Conservation (phyloP, 2,329 filamentous ascomycete genomes). For the Chaetomiaceae sp. region DNA sequence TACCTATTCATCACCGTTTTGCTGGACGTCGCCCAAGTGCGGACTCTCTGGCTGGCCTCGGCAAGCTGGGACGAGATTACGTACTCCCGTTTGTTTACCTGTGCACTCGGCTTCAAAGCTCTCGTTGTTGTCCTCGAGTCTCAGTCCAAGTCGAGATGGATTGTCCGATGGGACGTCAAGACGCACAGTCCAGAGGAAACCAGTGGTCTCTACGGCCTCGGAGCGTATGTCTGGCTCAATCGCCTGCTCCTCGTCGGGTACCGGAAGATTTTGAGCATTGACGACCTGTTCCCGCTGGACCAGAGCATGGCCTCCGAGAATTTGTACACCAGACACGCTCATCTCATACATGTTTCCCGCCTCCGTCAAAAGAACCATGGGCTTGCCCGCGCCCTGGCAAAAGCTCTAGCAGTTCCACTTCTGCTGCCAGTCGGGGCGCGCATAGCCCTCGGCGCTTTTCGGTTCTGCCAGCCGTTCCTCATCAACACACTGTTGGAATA, state of each 20-base stretch:
- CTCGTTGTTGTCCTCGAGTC: conserved; percentile 35
- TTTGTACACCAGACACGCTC: conserved; percentile 13
- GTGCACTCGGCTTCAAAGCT: conserved; percentile 32
- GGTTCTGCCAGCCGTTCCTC: conserved; percentile 39
- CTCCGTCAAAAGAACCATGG: conserved; percentile 22
- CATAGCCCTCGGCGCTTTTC: conserved; percentile 35
- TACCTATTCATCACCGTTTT: conserved; percentile 39
- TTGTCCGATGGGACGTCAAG: conserved; percentile 29
- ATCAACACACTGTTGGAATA: conserved; percentile 34
- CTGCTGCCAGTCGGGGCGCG: conserved; percentile 33
- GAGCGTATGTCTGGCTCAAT: conserved; percentile 30
- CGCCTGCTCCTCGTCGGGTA: conserved; percentile 29
- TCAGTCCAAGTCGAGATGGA: conserved; percentile 33
- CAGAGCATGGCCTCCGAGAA: conserved; percentile 19
- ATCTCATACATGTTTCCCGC: conserved; percentile 12
- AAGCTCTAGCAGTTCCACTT: conserved; percentile 29
- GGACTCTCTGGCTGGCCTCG: conserved; percentile 37
- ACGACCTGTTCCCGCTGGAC: conserved; percentile 30
- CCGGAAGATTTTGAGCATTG: conserved; percentile 26
- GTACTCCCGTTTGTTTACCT: conserved; percentile 32
- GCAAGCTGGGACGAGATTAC: conserved; percentile 10
- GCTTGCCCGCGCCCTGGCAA: conserved; percentile 18
- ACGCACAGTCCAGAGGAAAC: conserved; percentile 35
- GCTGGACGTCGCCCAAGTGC: conserved; percentile 36
- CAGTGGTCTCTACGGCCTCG: conserved; percentile 27